Conservation (phyloP, 495 filamentous ascomycete species). For the Lentithecium fluviatile region DNA sequence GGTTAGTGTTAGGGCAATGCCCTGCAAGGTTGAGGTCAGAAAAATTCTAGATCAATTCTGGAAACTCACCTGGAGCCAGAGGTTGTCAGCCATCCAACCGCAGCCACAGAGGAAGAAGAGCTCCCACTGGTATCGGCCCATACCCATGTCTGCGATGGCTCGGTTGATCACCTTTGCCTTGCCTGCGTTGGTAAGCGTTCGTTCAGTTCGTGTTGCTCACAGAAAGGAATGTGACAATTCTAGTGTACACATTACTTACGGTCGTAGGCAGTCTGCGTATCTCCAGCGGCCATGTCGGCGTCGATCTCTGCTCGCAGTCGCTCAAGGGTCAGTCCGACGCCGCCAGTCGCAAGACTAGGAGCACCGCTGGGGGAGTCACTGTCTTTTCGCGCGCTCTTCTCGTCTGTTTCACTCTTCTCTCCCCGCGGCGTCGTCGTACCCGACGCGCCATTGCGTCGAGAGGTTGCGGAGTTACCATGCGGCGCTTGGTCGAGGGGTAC, state of each 20-base stretch:
- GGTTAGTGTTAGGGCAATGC: constrained; percentile 58
- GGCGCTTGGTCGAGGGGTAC: constrained; percentile 52
- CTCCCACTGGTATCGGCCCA: constrained; percentile 36
- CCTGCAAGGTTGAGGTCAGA: constrained; percentile 36
- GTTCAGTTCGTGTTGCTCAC: background rate
- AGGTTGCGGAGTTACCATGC: constrained; percentile 37
- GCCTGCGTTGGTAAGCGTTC: constrained; percentile 36
- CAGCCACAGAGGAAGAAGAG: constrained; percentile 36
- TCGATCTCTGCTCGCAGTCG: constrained; percentile 52
- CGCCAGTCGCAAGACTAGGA: constrained; percentile 41
- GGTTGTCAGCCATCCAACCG: constrained; percentile 38
- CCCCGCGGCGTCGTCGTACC: too few relatives aligned
- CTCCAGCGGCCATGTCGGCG: constrained; percentile 46
- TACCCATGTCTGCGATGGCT: constrained; percentile 38
- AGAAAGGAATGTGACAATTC: background rate
- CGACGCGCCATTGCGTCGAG: constrained; percentile 27
- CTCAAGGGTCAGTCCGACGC: constrained; percentile 46
- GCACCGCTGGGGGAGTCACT: background rate
- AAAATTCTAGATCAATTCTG: background rate
- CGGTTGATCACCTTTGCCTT: constrained; percentile 52
- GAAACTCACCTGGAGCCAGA: constrained; percentile 17
- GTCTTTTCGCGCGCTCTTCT: background rate
- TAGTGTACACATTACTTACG: too few relatives aligned
- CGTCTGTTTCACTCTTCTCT: constrained; percentile 37
- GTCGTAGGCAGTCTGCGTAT: constrained; percentile 54